These are phyloP conservation scores for Dendrothele bispora DNA, from an alignment of 768 basidiomycete species.

Conservation along the genomic window DNA sequence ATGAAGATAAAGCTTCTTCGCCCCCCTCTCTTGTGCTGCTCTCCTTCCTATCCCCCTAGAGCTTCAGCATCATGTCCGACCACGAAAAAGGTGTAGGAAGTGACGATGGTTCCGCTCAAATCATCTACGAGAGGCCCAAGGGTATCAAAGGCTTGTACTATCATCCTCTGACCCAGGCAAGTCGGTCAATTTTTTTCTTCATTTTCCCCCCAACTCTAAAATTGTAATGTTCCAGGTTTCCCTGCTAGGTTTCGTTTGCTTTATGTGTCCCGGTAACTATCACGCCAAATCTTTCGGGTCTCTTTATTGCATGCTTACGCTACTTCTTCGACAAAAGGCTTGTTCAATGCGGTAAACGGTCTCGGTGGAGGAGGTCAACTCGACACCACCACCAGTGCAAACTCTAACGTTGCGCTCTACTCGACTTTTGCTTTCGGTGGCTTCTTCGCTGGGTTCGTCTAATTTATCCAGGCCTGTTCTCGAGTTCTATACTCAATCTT, in stretches of 20 bases:
- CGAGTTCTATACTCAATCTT: background rate
- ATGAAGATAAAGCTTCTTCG: too few species aligned
- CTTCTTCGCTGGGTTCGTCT: constrained; percentile 69
- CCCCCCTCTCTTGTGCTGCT: too few species aligned
- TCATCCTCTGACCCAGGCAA: constrained; percentile 53
- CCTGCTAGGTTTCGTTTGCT: constrained; percentile 71
- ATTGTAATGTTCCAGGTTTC: constrained; percentile 29
- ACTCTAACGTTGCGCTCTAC: constrained; percentile 71
- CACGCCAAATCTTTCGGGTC: background rate
- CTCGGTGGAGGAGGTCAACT: constrained; percentile 80
- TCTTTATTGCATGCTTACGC: constrained; percentile 14
- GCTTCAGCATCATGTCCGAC: too few species aligned
- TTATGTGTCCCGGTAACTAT: constrained; percentile 57
- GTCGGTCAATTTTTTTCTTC: constrained; percentile 5
- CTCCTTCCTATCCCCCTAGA: too few species aligned
- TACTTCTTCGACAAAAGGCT: constrained; percentile 41
- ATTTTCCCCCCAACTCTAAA: background rate
- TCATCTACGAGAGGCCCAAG: constrained; percentile 43
- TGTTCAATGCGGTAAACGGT: constrained; percentile 80
- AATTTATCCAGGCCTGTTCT: background rate
- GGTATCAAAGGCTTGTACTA: constrained; percentile 59
- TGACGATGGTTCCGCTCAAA: background rate
- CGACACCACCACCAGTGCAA: constrained; percentile 62
- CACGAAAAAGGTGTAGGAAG: background rate
- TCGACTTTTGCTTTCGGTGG: constrained; percentile 58